Base-by-base conservation (phyloP, 805 yeast genomes). In the Ogataea philodendri region DNA sequence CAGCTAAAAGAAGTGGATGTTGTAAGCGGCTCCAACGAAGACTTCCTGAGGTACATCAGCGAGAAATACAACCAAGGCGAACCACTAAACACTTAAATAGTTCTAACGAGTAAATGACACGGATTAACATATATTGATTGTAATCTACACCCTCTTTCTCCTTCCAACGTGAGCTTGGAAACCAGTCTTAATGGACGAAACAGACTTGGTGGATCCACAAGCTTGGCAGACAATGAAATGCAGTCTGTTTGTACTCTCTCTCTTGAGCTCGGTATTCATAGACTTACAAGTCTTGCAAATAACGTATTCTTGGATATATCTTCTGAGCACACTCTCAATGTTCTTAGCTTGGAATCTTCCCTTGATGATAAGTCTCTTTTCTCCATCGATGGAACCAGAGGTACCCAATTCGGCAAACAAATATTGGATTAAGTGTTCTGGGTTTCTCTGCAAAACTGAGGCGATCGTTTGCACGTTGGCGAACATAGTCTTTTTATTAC, bases 401-500 rank as follows among this genome's bases (percentile, higher is more conserved):
- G 99, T 93, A 81, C 99, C 99, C 76, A 93, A 74, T 70, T 93
- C 99, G 1, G 97, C 97, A 67, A 93, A 93, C 66, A 93, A 68
- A 67, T 84, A 93, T 70, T 88, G 96, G 64, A 93, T 93, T 48
- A 93, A 80, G 68, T 93, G 98, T 59, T 93, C 98, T 51, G 96
- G 93, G 36, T 88, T 84, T 70, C 99, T 81, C 66, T 93, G 97
- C 70, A 93, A 75, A 39, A 88, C 93, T 51, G 85, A 85, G 45
- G 96, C 77, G 52, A 93, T 93, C 56, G 85, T 95, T 69, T 89
- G 95, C 49, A 93, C 89, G 65, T 93, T 93, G 48, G 96, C 88
- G 61, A 93, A 93, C 57, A 89, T 78, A 10, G 98, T 88, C 76
- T 89, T 93, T 69, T 93, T 93, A 59, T 79, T 78, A 65, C 98